phyloP scores from a whole-genome alignment of 2,329 filamentous ascomycete species.

The Epichloe elymi region DNA sequence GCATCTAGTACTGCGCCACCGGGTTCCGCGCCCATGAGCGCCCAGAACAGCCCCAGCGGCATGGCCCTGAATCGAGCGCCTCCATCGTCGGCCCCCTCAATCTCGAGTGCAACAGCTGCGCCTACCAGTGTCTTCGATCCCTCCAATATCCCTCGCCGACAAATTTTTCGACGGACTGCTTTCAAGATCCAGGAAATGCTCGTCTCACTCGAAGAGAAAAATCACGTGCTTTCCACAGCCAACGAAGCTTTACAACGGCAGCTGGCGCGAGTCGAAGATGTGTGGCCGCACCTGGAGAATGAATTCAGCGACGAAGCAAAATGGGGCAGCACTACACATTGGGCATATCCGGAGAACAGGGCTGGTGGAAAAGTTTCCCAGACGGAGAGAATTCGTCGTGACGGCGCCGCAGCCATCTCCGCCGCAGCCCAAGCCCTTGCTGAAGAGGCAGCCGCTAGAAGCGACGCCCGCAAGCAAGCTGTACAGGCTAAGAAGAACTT shows the following conservation, averaged over 20 bases:
- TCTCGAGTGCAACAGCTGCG: slow-evolving; percentile 25
- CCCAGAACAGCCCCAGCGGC: slow-evolving; percentile 35
- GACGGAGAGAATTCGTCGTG: slow-evolving; percentile 62
- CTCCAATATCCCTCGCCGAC: slow-evolving; percentile 51
- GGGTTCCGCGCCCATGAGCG: slow-evolving; percentile 33
- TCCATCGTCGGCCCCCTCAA: slow-evolving; percentile 23
- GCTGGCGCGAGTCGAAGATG: slow-evolving; percentile 69
- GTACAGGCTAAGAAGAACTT: slow-evolving; percentile 63
- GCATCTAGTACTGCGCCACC: slow-evolving; percentile 28
- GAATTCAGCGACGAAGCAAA: slow-evolving; percentile 94
- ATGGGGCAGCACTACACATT: slow-evolving; percentile 81
- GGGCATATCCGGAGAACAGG: slow-evolving; percentile 87
- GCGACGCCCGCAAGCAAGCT: slow-evolving; percentile 74
- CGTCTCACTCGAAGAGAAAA: slow-evolving; percentile 89
- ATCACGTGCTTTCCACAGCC: slow-evolving; percentile 86
- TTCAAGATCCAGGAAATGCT: slow-evolving; percentile 73
- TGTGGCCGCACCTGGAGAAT: slow-evolving; percentile 72
- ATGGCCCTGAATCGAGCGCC: slow-evolving; percentile 22
- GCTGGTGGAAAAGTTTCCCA: slow-evolving; percentile 46
- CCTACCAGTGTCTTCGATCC: slow-evolving; percentile 34
- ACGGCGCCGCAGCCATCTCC: slow-evolving; percentile 65
- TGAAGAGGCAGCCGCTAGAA: slow-evolving; percentile 71
- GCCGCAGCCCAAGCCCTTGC: slow-evolving; percentile 66
- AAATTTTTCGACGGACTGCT: slow-evolving; percentile 66
- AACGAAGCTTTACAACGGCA: slow-evolving; percentile 82